Evolutionary conservation across 257 asterid species (phyloP), one percentile per base, ranked within the genome.

Genomic region (Nicotiana benthamiana): DNA sequence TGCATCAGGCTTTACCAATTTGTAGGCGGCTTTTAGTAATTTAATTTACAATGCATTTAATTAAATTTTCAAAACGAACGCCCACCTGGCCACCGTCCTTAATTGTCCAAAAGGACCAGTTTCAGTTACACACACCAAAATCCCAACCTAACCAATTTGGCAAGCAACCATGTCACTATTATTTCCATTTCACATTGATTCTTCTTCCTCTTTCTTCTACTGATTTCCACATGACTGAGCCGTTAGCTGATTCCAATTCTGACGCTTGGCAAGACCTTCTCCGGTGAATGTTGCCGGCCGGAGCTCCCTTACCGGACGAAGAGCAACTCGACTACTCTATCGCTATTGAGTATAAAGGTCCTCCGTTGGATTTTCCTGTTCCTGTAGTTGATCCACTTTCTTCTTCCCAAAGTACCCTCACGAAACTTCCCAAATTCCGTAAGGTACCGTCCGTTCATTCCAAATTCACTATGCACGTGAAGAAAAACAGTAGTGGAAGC

Each of bases 241-340:
- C 60, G 48, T 72, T 46, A 1, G 8, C 78, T 46, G 40, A 48
- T 18, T 74, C 79, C 9, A 53, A 48, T 74, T 8, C 79, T 32
- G 62, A 74, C 43, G 75, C 81, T 2, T 92, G 95, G 93, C 90
- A 85, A 81, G 86, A 85, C 56, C 82, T 88, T 80, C 86, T 92
- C 30, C 74, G 91, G 43, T 85, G 85, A 80, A 86, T 92, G 97
- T 79, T 92, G 74, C 97, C 97, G 59, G 90, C 87, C 53, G 97
- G 97, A 77, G 97, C 97, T 28, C 97, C 97, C 5, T 52, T 92
- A 51, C 97, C 91, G 59, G 89, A 89, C 61, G 97, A 92, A 68
- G 95, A 92, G 63, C 90, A 92, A 79, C 92, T 92, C 52, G 97
- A 92, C 81, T 90, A 89, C 88, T 90, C 97, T 63, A 87, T 92